Base-by-base conservation (phyloP, 169 alveolate genomes). In the Eimeria falciformis region DNA sequence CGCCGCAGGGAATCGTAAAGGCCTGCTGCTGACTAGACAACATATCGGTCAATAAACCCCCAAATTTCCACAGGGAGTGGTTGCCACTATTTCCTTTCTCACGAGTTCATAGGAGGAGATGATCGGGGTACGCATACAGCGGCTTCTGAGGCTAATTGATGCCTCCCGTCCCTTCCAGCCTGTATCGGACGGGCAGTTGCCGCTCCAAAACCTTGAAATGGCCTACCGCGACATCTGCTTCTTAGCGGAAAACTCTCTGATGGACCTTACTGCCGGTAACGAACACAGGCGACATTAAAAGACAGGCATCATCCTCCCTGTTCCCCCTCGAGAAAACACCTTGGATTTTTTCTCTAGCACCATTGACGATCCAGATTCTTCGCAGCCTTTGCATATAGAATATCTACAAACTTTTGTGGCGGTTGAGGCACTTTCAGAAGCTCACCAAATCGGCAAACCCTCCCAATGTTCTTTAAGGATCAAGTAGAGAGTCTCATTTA, bases 211-310 rank as follows among this genome's bases (percentile, higher is more conserved):
- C 23, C 90, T 81, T 5, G 90, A 81, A 81, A 53, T 81, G 58
- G 90, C 90, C 33, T 81, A 81, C 47, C 90, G 68, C 21, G 90
- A 81, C 18, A 81, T 81, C 27, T 53, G 75, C 77, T 40, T 40
- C 27, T 56, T 81, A 77, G 90, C 90, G 56, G 90, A 81, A 33
- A 81, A 75, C 9, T 81, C 90, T 0, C 56, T 81, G 3, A 81
- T 81, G 77, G 77, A 81, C 78, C 90, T 81, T 56, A 81, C 43
- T 18, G 90, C 90, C 7, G 90, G 90, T 81, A 56, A 81, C 40
- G 6, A 14, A 2, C 40, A 33, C 40, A 33, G 40, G 40, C 40
- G 40, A 33, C 40, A 33, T 33, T 33, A 2, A 2, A 33, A 33
- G 65, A 12, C 65, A 3, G 65, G 65, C 6, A 53, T 53, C n/a